Conservation (phyloP, 352 stramenopile genomes). For the Phytopythium aichiense region DNA sequence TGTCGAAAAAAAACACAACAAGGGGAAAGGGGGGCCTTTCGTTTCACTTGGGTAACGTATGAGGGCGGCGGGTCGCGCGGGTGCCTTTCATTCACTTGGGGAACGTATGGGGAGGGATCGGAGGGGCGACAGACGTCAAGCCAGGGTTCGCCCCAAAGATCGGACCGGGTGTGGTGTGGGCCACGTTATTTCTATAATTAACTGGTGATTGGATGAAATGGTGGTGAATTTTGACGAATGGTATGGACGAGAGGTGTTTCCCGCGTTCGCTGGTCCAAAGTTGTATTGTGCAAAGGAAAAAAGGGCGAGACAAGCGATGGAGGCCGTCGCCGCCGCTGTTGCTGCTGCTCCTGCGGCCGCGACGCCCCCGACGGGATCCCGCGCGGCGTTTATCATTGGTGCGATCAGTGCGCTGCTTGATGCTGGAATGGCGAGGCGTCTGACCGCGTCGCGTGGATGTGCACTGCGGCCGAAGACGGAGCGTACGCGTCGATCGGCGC, state of each 20-base stretch:
- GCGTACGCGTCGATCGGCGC: constrained; percentile 69
- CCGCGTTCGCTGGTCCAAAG: background rate
- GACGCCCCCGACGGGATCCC: constrained; percentile 15
- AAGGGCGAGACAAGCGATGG: constrained; percentile 7
- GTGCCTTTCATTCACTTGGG: too few relatives aligned
- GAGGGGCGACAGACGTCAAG: constrained; percentile 10
- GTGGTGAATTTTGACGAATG: background rate
- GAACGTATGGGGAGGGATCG: constrained; percentile 4
- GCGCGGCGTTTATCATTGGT: constrained; percentile 72
- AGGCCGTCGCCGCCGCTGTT: constrained; percentile 1
- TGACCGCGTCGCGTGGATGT: constrained; percentile 2
- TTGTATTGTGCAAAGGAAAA: background rate
- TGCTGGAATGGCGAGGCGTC: background rate
- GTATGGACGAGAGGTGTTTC: background rate
- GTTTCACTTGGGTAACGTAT: too few relatives aligned
- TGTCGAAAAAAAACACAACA: constrained; percentile 14
- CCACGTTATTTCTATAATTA: background rate
- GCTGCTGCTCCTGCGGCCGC: background rate
- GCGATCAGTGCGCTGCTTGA: background rate
- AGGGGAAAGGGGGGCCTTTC: background rate
- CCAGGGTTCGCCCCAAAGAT: background rate
- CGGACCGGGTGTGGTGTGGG: background rate
- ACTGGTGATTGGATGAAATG: background rate
- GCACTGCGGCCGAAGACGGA: constrained; percentile 34
- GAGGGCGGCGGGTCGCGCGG: background rate